A percentile compares a stretch with the other conserved stretches of the same genome.
phyloP scores from a whole-genome alignment of 768 basidiomycete species.

The Cyathus striatus region DNA sequence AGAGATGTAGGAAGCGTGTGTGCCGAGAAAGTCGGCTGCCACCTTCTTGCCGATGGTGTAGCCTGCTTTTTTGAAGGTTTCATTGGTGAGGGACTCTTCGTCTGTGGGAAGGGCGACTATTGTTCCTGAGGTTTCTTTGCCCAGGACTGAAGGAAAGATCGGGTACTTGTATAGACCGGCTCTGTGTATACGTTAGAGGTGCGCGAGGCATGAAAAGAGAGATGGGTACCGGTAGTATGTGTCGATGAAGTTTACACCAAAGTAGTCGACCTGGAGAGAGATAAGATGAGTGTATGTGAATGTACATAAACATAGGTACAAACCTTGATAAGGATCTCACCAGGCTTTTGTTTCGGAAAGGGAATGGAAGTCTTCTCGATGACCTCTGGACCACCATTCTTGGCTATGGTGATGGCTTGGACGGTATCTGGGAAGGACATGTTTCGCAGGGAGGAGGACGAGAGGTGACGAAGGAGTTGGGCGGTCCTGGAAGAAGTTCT shows the following conservation, averaged over 20 bases:
- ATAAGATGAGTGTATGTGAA: neutral
- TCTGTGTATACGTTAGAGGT: conserved; percentile 20
- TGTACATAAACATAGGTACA: neutral
- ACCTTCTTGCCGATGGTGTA: conserved; percentile 71
- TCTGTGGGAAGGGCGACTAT: conserved; percentile 75
- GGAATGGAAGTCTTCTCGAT: conserved; percentile 63
- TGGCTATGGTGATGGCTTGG: conserved; percentile 62
- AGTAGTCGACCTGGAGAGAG: conserved; percentile 53
- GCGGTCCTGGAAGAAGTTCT: conserved; percentile 2
- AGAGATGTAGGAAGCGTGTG: conserved; percentile 71
- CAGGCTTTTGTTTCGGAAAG: conserved; percentile 57
- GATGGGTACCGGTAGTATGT: conserved; percentile 64
- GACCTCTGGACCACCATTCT: conserved; percentile 74
- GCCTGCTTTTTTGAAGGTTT: conserved; percentile 57
- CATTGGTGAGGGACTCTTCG: conserved; percentile 48
- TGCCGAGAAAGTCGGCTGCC: conserved; percentile 41
- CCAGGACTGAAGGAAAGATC: conserved; percentile 61
- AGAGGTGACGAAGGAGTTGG: conserved; percentile 22
- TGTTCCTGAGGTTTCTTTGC: conserved; percentile 75
- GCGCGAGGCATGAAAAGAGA: neutral
- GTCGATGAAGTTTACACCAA: conserved; percentile 86
- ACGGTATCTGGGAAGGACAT: conserved; percentile 60
- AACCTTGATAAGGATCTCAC: conserved; percentile 52
- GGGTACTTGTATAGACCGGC: conserved; percentile 59
- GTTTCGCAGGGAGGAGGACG: conserved; percentile 11